A percentile compares a stretch with the other conserved stretches of the same genome.
Evolutionary conservation across 2,329 filamentous ascomycete genomes (phyloP).

Genomic region (Byssoonygena ceratinophila): DNA sequence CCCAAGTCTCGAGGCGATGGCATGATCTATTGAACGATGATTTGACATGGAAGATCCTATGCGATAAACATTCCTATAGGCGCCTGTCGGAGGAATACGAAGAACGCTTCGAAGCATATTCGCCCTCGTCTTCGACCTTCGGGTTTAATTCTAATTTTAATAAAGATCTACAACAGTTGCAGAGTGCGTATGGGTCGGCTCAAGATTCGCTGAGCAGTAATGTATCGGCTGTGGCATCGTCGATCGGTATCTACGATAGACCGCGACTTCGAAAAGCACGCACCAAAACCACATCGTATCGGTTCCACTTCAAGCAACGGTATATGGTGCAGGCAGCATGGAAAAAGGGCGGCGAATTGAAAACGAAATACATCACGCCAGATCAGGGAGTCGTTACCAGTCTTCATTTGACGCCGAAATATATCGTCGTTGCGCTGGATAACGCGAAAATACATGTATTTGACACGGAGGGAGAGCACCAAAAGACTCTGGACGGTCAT

Average conservation of each 20-base stretch:
- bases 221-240: not conserved
- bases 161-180: conserved; percentile 1
- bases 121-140: conserved; percentile 21
- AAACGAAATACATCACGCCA: conserved; percentile 79
- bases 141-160: conserved; percentile 8
- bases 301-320: conserved; percentile 93
- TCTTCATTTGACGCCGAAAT: conserved; percentile 83
- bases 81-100: conserved; percentile 41
- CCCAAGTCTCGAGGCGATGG: conserved; percentile 94
- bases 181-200: conserved; percentile 1
- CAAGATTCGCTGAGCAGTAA: conserved; percentile 1
- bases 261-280: conserved; percentile 34
- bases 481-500: conserved; percentile 84
- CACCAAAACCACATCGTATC: conserved; percentile 68
- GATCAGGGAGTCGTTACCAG: conserved; percentile 96
- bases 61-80: conserved; percentile 86
- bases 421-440: conserved; percentile 94
- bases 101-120: conserved; percentile 39
- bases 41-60: conserved; percentile 95
- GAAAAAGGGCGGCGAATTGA: conserved; percentile 79
- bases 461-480: conserved; percentile 75
- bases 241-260: not conserved
- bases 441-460: conserved; percentile 99
- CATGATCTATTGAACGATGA: conserved; percentile 88
- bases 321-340: conserved; percentile 96